Conservation (phyloP, 306 rosid species). For the Luffa acutangula region DNA sequence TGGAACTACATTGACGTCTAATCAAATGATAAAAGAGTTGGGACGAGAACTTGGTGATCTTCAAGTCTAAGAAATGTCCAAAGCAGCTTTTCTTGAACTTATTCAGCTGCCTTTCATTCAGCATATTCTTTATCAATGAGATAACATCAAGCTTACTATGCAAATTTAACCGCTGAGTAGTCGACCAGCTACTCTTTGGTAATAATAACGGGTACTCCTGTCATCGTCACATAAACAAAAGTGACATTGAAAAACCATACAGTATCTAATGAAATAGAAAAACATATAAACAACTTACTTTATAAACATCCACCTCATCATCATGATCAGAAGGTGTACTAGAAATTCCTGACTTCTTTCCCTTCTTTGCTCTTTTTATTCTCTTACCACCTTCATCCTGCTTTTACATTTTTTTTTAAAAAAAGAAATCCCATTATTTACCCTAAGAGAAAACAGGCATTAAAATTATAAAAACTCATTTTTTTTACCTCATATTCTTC, state of each 20-base stretch:
- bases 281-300: background rate
- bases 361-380: background rate
- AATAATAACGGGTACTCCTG: background rate
- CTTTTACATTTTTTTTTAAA: background rate
- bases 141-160: background rate
- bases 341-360: background rate
- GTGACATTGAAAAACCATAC: background rate
- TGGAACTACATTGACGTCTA: background rate
- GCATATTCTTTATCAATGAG: background rate
- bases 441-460: background rate
- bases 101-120: background rate
- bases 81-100: background rate
- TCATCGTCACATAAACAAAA: background rate
- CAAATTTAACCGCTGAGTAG: background rate
- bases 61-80: background rate
- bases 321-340: background rate
- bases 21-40: conserved; percentile 1
- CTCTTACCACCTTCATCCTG: background rate
- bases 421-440: background rate
- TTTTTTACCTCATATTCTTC: background rate
- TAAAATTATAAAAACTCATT: background rate
- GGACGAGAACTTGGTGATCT: background rate
- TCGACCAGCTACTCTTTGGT: background rate
- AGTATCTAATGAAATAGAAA: background rate
- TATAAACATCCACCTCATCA: background rate